phyloP scores from a whole-genome alignment of 2,329 filamentous ascomycete genomes.

The Cladosporium sp. region DNA sequence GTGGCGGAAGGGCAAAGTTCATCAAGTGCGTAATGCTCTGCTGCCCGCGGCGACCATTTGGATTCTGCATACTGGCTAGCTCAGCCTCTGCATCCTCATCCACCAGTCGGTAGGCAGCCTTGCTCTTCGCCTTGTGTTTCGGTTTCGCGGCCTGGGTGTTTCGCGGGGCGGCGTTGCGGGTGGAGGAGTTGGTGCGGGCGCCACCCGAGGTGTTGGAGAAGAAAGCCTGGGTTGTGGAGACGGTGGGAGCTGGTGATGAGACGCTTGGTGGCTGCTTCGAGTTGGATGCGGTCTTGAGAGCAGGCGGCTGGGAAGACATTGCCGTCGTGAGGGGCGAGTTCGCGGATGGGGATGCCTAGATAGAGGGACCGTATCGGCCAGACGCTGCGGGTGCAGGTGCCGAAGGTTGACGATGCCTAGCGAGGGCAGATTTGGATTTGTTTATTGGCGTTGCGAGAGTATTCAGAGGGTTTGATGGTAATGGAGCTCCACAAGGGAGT shows the following conservation, averaged over 20 bases:
- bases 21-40: constrained; percentile 96
- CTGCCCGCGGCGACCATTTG: constrained; percentile 71
- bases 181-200: constrained; percentile 33
- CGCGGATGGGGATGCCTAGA: background rate
- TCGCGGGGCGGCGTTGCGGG: constrained; percentile 50
- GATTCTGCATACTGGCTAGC: constrained; percentile 34
- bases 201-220: constrained; percentile 42
- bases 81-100: constrained; percentile 89
- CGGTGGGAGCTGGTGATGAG: constrained; percentile 35
- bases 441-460: background rate
- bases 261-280: constrained; percentile 35
- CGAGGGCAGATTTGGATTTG: constrained; percentile 2
- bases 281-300: constrained; percentile 20
- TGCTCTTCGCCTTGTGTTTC: constrained; percentile 78
- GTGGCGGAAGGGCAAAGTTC: constrained; percentile 79
- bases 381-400: constrained; percentile 10
- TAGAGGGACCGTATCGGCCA: background rate
- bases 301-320: constrained; percentile 43
- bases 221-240: constrained; percentile 40
- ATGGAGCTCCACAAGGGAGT: constrained; percentile 16
- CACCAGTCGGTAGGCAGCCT: constrained; percentile 57
- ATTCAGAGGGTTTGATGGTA: background rate
- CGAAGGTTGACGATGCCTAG: constrained; percentile 14
- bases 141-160: constrained; percentile 73
- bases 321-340: constrained; percentile 3